phyloP scores from a whole-genome alignment of 2,329 filamentous ascomycete genomes.

The Paecilomyces dactylethromorphus region DNA sequence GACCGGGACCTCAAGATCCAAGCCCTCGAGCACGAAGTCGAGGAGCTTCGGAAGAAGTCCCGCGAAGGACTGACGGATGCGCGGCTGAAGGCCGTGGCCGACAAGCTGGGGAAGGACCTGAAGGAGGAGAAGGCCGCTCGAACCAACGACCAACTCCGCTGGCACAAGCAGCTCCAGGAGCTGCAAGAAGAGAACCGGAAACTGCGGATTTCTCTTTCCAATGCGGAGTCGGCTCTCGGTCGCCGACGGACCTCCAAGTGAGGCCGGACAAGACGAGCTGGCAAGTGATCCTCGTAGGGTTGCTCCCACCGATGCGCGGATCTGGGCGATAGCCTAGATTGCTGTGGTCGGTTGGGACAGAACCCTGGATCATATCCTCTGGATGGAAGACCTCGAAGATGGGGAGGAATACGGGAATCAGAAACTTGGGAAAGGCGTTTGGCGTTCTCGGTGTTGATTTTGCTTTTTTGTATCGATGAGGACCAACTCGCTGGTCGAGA shows the following conservation, averaged over 20 bases:
- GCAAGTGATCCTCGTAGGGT: too few relatives aligned
- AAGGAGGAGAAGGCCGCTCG: conserved; percentile 8
- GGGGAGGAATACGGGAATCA: background rate
- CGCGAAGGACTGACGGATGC: background rate
- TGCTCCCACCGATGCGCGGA: too few relatives aligned
- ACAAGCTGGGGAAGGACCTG: conserved; percentile 6
- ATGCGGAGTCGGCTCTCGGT: background rate
- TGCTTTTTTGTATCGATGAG: background rate
- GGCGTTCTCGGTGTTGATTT: background rate
- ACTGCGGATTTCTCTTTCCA: conserved; percentile 13
- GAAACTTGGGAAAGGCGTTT: background rate
- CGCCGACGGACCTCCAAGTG: background rate
- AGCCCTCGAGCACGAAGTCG: conserved; percentile 5
- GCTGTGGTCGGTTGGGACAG: too few relatives aligned
- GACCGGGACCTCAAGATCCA: background rate
- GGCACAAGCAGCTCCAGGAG: conserved; percentile 6
- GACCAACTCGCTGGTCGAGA: background rate
- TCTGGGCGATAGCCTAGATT: too few relatives aligned
- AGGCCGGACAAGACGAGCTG: background rate
- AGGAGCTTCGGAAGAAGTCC: conserved; percentile 1
- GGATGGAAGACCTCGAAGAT: background rate
- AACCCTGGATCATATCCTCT: too few relatives aligned
- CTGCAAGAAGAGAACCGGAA: conserved; percentile 12
- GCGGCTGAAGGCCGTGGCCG: background rate
- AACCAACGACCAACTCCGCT: conserved; percentile 11